Evolutionary conservation across 768 basidiomycete species (phyloP), one percentile per base, ranked within the genome.

Genomic region (Boletus insuetus): DNA sequence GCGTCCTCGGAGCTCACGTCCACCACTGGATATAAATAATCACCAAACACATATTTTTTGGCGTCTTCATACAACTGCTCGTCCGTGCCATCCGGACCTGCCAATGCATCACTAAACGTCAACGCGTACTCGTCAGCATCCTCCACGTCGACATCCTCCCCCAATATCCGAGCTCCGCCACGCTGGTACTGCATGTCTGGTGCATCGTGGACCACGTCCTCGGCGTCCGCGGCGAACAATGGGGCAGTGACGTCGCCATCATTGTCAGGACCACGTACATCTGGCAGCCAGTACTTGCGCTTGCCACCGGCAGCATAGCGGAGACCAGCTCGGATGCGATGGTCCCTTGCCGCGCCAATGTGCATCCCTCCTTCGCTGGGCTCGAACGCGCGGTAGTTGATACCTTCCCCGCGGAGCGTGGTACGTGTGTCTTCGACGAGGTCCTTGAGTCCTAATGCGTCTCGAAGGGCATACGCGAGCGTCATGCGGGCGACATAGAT

Each of bases 361-460:
- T 99, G 96, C 70, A 98, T 86, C 56, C 82, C 83, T 2, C 94
- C 95, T 67, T 97, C 95, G 39, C 89, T 91, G 3, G 97, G 96
- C 67, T 99, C 97, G 68, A 96, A 99, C 52, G 91, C 90, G 46
- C 94, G 87, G 72, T 99, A 99, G 54, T 92, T 91, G 82, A 98
- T 94, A 4, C 95, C 92, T 61, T 89, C 82, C 12, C 96, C 96
- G 26, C 82, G 81, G 11, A 97, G 73, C 0, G 96, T 98, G 8
- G 83, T 75, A 61, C 87, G 86, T 6, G 82, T 81, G 70, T 99
- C 97, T 68, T 90, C 86, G 52, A 91, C 74, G 47, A 99, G 89
- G 66, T 99, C 97, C 53, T 85, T 82, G 47, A 85, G 59, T 6
- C 95, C 92, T 57, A 96, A 89, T 0, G 94, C 88, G 65, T 99